Percentiles rank a stretch among this genome's conserved stretches.
phyloP scores from a whole-genome alignment of 176 grass and related monocot species.

The Zoysia pacifica region DNA sequence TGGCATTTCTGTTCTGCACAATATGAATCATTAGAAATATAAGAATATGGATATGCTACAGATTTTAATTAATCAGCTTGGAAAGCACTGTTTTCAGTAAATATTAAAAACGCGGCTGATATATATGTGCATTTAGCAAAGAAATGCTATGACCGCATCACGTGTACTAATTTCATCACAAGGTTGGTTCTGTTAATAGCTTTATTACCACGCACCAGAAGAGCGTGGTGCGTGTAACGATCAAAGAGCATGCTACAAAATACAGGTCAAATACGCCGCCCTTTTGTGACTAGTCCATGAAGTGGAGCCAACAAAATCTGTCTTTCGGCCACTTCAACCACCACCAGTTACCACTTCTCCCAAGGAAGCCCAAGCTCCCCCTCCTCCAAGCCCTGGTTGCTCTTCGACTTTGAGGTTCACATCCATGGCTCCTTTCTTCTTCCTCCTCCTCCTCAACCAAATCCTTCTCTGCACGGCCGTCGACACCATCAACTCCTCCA shows the following conservation, averaged over 20 bases:
- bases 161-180: neutral
- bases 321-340: neutral
- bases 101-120: neutral
- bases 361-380: conserved; percentile 8
- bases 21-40: neutral
- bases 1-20: conserved; percentile 25
- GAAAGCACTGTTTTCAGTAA: neutral
- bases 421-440: conserved; percentile 38
- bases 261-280: conserved; percentile 43
- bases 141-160: neutral
- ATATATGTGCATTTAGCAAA: neutral
- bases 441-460: conserved; percentile 41
- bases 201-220: conserved; percentile 11
- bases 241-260: neutral
- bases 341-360: conserved; percentile 13
- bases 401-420: conserved; percentile 25
- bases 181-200: conserved; percentile 5
- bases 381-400: conserved; percentile 11
- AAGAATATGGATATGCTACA: neutral
- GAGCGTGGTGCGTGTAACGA: neutral
- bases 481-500: conserved; percentile 66
- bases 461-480: conserved; percentile 37
- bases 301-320: conserved; percentile 14
- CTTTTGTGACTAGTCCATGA: conserved; percentile 21
- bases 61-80: conserved; percentile 23